These are phyloP conservation scores for Amanita muscaria DNA, from an alignment of 768 basidiomycete genomes.

Conservation along the genomic window DNA sequence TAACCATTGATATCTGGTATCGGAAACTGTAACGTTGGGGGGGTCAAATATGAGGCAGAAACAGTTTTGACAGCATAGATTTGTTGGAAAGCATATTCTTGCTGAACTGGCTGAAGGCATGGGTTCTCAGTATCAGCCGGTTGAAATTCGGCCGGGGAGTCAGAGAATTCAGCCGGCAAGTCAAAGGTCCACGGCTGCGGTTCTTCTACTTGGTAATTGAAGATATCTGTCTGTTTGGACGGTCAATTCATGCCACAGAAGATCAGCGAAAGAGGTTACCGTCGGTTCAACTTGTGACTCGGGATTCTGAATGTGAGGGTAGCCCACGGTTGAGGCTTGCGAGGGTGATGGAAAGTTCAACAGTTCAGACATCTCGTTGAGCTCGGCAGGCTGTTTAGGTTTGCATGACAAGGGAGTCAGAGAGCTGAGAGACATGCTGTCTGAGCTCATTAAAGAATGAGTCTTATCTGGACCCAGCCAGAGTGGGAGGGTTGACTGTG, in stretches of 20 bases:
- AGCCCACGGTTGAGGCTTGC: not conserved
- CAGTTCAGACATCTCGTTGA: constrained; percentile 4
- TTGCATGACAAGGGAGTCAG: not conserved
- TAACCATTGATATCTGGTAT: not conserved
- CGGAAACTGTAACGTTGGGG: not conserved
- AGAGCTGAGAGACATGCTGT: not conserved
- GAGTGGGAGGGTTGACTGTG: too few relatives aligned
- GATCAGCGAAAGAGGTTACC: not conserved
- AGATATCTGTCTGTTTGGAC: not conserved
- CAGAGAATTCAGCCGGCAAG: not conserved
- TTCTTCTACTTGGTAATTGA: not conserved
- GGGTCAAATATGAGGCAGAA: not conserved
- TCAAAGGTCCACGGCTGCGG: not conserved
- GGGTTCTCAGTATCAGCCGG: not conserved
- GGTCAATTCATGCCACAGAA: not conserved
- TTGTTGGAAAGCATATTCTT: not conserved
- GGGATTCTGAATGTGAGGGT: not conserved
- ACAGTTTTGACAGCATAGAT: not conserved
- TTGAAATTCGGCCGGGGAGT: not conserved
- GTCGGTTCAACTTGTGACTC: not conserved
- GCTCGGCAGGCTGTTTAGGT: not conserved
- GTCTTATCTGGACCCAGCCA: too few relatives aligned
- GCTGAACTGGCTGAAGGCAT: not conserved
- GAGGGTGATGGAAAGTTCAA: not conserved
- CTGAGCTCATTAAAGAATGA: not conserved